These are phyloP conservation scores for Arthroderma sp. DNA, from an alignment of 2,329 filamentous ascomycete genomes.

Conservation along the genomic window DNA sequence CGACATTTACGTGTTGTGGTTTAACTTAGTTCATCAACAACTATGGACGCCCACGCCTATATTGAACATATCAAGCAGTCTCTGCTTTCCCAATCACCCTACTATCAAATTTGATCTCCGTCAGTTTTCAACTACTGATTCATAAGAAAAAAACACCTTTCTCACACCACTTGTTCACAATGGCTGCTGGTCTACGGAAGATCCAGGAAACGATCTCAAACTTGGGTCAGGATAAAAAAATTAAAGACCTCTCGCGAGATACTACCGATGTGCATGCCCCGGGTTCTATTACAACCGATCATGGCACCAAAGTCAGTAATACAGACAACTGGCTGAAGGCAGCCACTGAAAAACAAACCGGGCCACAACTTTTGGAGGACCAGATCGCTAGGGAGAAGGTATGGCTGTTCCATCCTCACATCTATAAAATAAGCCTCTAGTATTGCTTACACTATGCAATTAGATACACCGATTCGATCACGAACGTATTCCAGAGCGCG, in stretches of 20 bases:
- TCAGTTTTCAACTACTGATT: too few species aligned
- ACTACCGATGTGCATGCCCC: constrained; percentile 47
- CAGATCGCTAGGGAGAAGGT: constrained; percentile 61
- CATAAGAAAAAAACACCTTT: too few species aligned
- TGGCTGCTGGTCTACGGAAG: constrained; percentile 18
- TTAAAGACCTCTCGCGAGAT: constrained; percentile 46
- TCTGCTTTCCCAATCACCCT: too few species aligned
- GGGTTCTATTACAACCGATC: constrained; percentile 59
- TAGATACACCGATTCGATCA: constrained; percentile 57
- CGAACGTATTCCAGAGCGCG: constrained; percentile 54
- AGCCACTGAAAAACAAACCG: constrained; percentile 47
- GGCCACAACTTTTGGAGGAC: constrained; percentile 59
- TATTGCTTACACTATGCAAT: not conserved
- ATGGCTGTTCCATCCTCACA: constrained; percentile 6
- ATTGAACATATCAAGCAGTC: too few species aligned
- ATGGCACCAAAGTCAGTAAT: constrained; percentile 57
- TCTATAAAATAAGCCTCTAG: not conserved
- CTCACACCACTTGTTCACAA: not conserved
- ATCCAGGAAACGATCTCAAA: constrained; percentile 14
- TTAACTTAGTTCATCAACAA: not conserved
- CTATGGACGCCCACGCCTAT: not conserved
- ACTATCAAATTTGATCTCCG: too few species aligned
- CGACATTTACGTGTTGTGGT: not conserved
- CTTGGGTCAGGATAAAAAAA: constrained; percentile 35
- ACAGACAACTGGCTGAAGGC: constrained; percentile 68